phyloP scores from a whole-genome alignment of 352 stramenopile genomes.

The Phytophthora hibernalis region DNA sequence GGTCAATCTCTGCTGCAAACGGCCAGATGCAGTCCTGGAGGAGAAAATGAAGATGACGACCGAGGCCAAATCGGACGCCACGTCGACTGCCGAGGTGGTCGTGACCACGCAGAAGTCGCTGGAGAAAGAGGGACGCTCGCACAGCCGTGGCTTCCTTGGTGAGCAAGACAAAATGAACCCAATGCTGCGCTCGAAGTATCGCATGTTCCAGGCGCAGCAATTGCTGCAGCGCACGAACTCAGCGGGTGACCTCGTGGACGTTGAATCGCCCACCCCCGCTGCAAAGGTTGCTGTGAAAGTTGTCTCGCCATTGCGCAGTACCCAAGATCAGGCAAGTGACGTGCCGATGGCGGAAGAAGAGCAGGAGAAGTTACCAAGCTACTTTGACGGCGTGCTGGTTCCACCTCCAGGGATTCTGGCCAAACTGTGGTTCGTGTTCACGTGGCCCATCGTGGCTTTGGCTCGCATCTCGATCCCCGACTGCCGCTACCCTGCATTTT shows the following conservation, averaged over 20 bases:
- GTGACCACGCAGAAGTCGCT: slow-evolving; percentile 20
- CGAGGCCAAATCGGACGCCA: background rate
- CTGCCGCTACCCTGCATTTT: slow-evolving; percentile 69
- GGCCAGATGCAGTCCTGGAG: slow-evolving; percentile 33
- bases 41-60: slow-evolving; percentile 10
- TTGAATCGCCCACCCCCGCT: slow-evolving; percentile 12
- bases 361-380: slow-evolving; percentile 49
- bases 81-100: slow-evolving; percentile 18
- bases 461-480: slow-evolving; percentile 79
- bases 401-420: slow-evolving; percentile 46
- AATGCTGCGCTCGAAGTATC: slow-evolving; percentile 73
- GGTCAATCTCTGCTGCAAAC: slow-evolving; percentile 64
- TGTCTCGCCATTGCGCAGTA: background rate
- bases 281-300: slow-evolving; percentile 11
- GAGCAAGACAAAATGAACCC: slow-evolving; percentile 60
- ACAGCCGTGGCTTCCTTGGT: slow-evolving; percentile 38
- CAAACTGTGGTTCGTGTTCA: slow-evolving; percentile 71
- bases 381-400: slow-evolving; percentile 69
- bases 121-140: slow-evolving; percentile 17
- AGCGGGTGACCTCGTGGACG: slow-evolving; percentile 12
- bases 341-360: slow-evolving; percentile 9
- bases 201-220: slow-evolving; percentile 72
- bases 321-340: slow-evolving; percentile 12
- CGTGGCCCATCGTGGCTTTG: slow-evolving; percentile 70
- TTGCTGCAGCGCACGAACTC: slow-evolving; percentile 30